These are phyloP conservation scores for Candida odintsovae DNA, from an alignment of 805 yeast genomes.

Conservation along the genomic window DNA sequence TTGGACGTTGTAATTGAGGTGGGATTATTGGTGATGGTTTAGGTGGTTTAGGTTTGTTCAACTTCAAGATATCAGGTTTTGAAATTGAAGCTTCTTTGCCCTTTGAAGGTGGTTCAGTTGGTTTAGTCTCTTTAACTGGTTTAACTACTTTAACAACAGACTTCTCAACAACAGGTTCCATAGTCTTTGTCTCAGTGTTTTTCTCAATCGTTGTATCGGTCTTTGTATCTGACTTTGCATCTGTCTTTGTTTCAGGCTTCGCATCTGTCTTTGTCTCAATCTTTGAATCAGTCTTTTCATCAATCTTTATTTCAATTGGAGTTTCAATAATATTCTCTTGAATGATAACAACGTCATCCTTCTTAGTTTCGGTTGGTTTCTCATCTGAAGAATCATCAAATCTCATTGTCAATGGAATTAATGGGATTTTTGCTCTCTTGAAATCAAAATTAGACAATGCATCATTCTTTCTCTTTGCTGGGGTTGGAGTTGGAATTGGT, in stretches of 20 bases:
- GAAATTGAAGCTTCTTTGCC: background rate
- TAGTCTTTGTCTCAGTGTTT: background rate
- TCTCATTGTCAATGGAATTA: slow-evolving; percentile 15
- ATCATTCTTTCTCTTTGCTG: slow-evolving; percentile 17
- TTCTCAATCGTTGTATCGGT: too few relatives aligned
- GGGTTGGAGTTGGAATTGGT: slow-evolving; percentile 4
- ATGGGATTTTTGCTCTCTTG: slow-evolving; percentile 22
- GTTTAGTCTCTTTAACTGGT: background rate
- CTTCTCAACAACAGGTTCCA: background rate
- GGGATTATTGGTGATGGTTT: background rate
- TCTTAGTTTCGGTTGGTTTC: background rate
- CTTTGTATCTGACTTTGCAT: too few relatives aligned
- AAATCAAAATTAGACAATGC: slow-evolving; percentile 16
- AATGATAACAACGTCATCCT: background rate
- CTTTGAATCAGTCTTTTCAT: background rate
- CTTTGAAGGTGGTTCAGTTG: background rate
- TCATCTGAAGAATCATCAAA: slow-evolving; percentile 2
- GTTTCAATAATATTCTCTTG: background rate
- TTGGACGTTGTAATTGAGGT: slow-evolving; percentile 25
- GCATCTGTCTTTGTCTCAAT: background rate
- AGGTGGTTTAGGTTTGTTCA: slow-evolving; percentile 3
- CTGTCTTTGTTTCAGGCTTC: too few relatives aligned
- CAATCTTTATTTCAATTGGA: background rate
- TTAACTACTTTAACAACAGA: background rate
- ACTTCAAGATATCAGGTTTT: background rate